Conservation (phyloP, 2,329 filamentous ascomycete genomes). For the Epichloe hybrida region DNA sequence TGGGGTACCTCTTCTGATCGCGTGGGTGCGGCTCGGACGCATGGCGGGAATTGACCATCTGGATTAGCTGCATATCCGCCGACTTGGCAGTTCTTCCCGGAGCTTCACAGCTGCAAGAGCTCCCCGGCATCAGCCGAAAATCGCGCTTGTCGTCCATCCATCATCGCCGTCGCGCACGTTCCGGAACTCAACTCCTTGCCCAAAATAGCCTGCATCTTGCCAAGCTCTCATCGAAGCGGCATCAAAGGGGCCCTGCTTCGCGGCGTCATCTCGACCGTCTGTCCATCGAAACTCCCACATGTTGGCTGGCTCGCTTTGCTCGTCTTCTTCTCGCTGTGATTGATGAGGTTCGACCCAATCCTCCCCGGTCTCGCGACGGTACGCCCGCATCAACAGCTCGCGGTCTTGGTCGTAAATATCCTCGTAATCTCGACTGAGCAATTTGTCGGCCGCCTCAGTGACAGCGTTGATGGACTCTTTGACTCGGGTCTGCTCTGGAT, state of each 20-base stretch:
- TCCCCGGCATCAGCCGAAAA: slow-evolving; percentile 31
- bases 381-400: slow-evolving; percentile 72
- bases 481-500: slow-evolving; percentile 55
- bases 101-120: slow-evolving; percentile 1
- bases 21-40: background rate
- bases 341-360: slow-evolving; percentile 53
- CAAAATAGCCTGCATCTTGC: slow-evolving; percentile 87
- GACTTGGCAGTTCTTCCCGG: slow-evolving; percentile 2
- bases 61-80: background rate
- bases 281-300: slow-evolving; percentile 88
- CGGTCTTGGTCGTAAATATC: slow-evolving; percentile 89
- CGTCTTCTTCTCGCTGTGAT: slow-evolving; percentile 12
- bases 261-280: slow-evolving; percentile 68
- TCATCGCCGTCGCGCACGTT: slow-evolving; percentile 37
- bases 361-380: slow-evolving; percentile 72
- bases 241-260: slow-evolving; percentile 79
- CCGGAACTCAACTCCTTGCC: slow-evolving; percentile 72
- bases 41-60: background rate
- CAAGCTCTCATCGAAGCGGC: slow-evolving; percentile 75
- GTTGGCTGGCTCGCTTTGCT: slow-evolving; percentile 9
- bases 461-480: slow-evolving; percentile 67
- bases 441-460: slow-evolving; percentile 77
- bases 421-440: slow-evolving; percentile 68
- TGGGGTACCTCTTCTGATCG: background rate
- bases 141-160: slow-evolving; percentile 36